Base-by-base conservation (phyloP, 768 basidiomycete species). In the Mycena pura region DNA sequence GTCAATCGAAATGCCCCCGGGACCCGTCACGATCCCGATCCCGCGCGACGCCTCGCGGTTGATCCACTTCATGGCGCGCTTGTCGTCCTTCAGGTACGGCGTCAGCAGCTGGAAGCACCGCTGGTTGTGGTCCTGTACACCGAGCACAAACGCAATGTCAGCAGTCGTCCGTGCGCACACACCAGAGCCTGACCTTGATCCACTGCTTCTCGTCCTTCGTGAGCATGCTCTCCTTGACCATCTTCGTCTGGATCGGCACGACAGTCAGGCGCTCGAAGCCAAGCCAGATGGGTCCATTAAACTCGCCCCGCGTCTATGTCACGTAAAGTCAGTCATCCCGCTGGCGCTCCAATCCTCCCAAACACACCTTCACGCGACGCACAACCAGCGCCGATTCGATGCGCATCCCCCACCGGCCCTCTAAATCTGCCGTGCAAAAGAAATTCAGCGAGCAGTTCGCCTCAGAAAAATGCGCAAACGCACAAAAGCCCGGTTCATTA, bases 401-500 rank as follows among this genome's bases (percentile, higher is more conserved):
- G 6, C 97, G 86, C 74, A 99, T 89, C 5, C 97, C 97, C 83
- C 87, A 99, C 64, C 85, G 82, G 14, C 89, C 88, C 50, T 88
- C 88, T 28, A 86, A 82, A 73, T 96, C 91, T 89, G 69, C 46
- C 55, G 46, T 53, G 52, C 58, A 53, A 32, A 28, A 10, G 48
- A n/a, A n/a, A n/a, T n/a, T n/a, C 62, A 25, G 62, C 4, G 34
- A 25, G 45, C 38, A 10, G 61, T 67, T 60, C 69, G 62, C 45
- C 51, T 62, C 41, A 50, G 47, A 44, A 48, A 53, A 34, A 36
- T 31, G 28, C 38, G 54, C 61, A 51, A 31, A 83, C 90, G 73
- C 71, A 93, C 90, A 96, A 76, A 88, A 96, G 0, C 95, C 95
- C 45, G 95, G 96, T 76, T 98, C 95, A 69, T 97, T 96, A 45